Conservation (phyloP, 1,139 yeast genomes). For the Barnettozyma hawaiiensis region DNA sequence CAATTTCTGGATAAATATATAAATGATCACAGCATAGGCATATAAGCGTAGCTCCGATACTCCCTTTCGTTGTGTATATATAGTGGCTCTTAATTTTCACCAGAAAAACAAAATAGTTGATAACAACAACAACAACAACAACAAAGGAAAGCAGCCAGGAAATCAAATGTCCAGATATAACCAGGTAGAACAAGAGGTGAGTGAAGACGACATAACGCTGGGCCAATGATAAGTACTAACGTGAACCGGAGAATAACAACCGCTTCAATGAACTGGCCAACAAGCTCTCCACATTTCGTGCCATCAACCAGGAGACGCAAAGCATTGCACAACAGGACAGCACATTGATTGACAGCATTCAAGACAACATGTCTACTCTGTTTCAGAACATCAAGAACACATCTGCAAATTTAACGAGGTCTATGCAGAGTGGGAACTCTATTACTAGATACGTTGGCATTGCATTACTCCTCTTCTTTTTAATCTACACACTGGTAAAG, state of each 20-base stretch:
- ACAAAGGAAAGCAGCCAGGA: neutral
- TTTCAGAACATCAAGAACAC: constrained; percentile 59
- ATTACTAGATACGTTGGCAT: constrained; percentile 51
- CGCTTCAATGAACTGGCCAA: constrained; percentile 55
- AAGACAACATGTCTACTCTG: constrained; percentile 56
- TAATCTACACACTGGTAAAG: constrained; percentile 62
- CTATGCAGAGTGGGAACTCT: constrained; percentile 52
- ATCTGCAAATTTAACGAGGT: constrained; percentile 58
- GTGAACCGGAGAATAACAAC: constrained; percentile 60
- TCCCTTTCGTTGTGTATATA: too few relatives aligned
- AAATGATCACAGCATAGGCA: too few relatives aligned
- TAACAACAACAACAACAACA: neutral
- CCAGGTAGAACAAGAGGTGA: constrained; percentile 36
- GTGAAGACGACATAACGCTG: constrained; percentile 13
- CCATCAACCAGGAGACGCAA: constrained; percentile 60
- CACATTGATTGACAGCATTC: constrained; percentile 49
- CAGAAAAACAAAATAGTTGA: neutral
- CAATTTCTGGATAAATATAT: neutral
- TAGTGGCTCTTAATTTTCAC: neutral
- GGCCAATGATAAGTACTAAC: neutral
- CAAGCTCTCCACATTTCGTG: constrained; percentile 54
- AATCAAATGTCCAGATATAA: constrained; percentile 41
- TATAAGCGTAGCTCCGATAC: neutral
- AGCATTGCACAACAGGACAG: constrained; percentile 52
- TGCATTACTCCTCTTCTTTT: constrained; percentile 56